Base-by-base conservation (phyloP, 2,329 filamentous ascomycete species). In the Elsinoe arachidis region DNA sequence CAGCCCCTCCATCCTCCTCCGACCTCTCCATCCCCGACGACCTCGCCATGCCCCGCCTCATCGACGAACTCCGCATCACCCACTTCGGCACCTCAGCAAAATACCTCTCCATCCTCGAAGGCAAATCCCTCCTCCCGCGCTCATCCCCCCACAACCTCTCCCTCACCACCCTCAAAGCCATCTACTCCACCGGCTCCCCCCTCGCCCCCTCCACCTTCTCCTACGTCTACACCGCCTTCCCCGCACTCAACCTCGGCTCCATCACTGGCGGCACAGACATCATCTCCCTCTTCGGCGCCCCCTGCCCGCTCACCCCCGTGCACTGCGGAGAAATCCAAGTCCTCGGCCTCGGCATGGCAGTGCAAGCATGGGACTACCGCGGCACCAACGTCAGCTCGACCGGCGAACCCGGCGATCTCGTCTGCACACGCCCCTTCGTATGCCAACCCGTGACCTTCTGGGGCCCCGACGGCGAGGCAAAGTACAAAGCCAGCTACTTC, bases 201-300 rank as follows among this genome's bases (percentile, higher is more conserved):
- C 77, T 99, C 1, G 90, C 92, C 0, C 92, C 93, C 0, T 95
- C 90, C 1, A 97, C 93, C 1, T 97, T 96, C 72, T 78, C 82
- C 58, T 97, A 95, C 67, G 84, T 96, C 55, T 96, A 97, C 74
- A 75, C 80, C 23, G 86, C 87, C 1, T 95, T 97, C 67, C 90
- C 90, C 1, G 67, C 80, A 12, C 78, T 97, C 63, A 92, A 96
- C 71, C 82, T 97, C 6, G 90, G 85, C 51, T 95, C 88, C 58
- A 97, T 99, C 67, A 97, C 92, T 0, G 93, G 93, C 37, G 93
- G 92, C 52, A 97, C 92, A 2, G 93, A 99, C 69, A 97, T 97
- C 65, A 89, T 97, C 62, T 96, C 91, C 0, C 82, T 97, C 34
- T 99, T 97, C 66, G 92, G 91, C 43, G 86, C 89, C 0, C 88